Conservation (phyloP, 1,139 yeast genomes). For the Candida albicans region DNA sequence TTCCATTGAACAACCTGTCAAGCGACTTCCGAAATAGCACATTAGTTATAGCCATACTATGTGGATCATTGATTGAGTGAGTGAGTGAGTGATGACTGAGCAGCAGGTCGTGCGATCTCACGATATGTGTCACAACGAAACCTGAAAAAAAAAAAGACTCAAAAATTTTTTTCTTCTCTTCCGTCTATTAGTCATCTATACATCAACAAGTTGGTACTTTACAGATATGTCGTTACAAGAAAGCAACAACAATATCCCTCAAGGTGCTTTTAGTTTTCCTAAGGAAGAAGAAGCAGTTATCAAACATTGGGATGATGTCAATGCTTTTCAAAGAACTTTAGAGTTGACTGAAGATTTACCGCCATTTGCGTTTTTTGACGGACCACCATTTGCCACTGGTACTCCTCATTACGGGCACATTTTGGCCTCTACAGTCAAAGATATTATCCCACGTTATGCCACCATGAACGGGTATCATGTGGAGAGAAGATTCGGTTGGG, state of each 20-base stretch:
- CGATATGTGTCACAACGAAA: background rate
- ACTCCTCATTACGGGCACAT: conserved; percentile 99
- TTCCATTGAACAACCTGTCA: conserved; percentile 7
- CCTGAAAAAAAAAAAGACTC: background rate
- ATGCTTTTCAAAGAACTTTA: conserved; percentile 87
- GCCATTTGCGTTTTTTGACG: conserved; percentile 92
- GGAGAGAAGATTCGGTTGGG: conserved; percentile 99
- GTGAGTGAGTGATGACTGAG: background rate
- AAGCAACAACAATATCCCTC: conserved; percentile 8
- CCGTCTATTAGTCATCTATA: background rate
- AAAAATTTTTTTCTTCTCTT: conserved; percentile 5
- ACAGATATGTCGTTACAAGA: conserved; percentile 29
- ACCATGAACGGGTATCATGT: conserved; percentile 96
- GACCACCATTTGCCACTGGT: conserved; percentile 99
- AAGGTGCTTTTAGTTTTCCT: conserved; percentile 63
- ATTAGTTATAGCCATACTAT: conserved; percentile 8
- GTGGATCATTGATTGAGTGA: background rate
- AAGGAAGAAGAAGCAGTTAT: conserved; percentile 83
- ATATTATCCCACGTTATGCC: conserved; percentile 95
- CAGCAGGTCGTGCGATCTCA: conserved; percentile 6
- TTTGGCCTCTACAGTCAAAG: conserved; percentile 94
- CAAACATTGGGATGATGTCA: conserved; percentile 80
- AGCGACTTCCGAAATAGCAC: conserved; percentile 5
- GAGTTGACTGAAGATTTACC: conserved; percentile 84
- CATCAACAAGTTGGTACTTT: too few relatives aligned